A percentile compares a stretch with the other conserved stretches of the same genome.
These are phyloP conservation scores for Pythium sukuiense DNA, from an alignment of 352 stramenopile species.

Conservation along the genomic window DNA sequence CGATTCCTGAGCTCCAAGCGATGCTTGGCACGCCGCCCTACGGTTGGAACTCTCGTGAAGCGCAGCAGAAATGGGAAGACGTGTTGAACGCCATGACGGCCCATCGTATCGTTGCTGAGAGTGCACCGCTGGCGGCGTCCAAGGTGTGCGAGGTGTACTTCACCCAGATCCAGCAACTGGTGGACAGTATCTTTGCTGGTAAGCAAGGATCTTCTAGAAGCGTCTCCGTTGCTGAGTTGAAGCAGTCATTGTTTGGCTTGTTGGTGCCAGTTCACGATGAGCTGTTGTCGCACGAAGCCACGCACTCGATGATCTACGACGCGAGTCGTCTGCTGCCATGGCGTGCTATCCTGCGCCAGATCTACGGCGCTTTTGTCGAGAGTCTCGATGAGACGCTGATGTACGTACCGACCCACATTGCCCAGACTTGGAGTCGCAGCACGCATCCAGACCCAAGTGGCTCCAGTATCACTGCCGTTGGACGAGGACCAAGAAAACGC, in stretches of 20 bases:
- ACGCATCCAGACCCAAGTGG: not conserved
- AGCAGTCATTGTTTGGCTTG: slow-evolving; percentile 51
- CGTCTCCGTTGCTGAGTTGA: slow-evolving; percentile 64
- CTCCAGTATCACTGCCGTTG: not conserved
- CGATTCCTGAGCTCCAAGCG: slow-evolving; percentile 49
- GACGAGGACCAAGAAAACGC: slow-evolving; percentile 14
- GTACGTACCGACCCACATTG: slow-evolving; percentile 31
- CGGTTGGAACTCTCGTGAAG: slow-evolving; percentile 44
- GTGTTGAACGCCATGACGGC: slow-evolving; percentile 19
- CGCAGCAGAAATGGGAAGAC: slow-evolving; percentile 22
- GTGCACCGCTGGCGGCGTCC: slow-evolving; percentile 21
- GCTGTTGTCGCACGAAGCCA: slow-evolving; percentile 22
- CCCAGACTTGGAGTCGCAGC: slow-evolving; percentile 1
- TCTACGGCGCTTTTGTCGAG: slow-evolving; percentile 66
- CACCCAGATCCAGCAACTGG: slow-evolving; percentile 46
- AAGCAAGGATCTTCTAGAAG: slow-evolving; percentile 7
- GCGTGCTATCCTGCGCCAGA: slow-evolving; percentile 53
- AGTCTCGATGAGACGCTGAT: slow-evolving; percentile 48
- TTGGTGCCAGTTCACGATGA: slow-evolving; percentile 57
- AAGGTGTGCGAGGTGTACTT: slow-evolving; percentile 62
- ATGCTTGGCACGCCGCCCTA: slow-evolving; percentile 29
- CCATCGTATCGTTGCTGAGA: slow-evolving; percentile 9
- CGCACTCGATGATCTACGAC: slow-evolving; percentile 9
- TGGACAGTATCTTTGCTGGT: slow-evolving; percentile 54
- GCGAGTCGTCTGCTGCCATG: slow-evolving; percentile 41